Conservation (phyloP, 2,329 filamentous ascomycete species). For the Ploettnerulaceae sp. region DNA sequence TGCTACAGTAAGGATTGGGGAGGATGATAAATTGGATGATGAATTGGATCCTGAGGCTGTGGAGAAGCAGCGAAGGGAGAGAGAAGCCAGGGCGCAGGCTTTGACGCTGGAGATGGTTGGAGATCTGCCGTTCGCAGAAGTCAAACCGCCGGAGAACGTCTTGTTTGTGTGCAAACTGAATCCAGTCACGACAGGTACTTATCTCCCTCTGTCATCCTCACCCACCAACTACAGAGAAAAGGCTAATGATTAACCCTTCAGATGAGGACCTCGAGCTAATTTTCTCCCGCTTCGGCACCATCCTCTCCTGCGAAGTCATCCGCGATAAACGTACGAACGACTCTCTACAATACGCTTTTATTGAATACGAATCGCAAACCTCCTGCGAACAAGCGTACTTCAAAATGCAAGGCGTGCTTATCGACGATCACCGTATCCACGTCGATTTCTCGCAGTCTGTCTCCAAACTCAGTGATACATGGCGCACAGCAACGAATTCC, state of each 20-base stretch:
- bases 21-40: slow-evolving; percentile 77
- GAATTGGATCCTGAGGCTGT: slow-evolving; percentile 70
- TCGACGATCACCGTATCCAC: slow-evolving; percentile 95
- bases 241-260: slow-evolving; percentile 24
- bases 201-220: background rate
- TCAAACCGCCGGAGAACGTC: slow-evolving; percentile 94
- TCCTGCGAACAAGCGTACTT: slow-evolving; percentile 94
- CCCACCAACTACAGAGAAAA: background rate
- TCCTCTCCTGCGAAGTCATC: slow-evolving; percentile 93
- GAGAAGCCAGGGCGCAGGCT: slow-evolving; percentile 89
- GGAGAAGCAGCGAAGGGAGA: slow-evolving; percentile 76
- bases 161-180: slow-evolving; percentile 98
- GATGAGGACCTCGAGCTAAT: slow-evolving; percentile 94
- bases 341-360: slow-evolving; percentile 94
- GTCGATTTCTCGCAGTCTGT: slow-evolving; percentile 98
- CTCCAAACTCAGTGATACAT: slow-evolving; percentile 78
- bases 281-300: slow-evolving; percentile 93
- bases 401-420: slow-evolving; percentile 97
- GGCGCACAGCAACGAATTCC: slow-evolving; percentile 78
- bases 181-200: slow-evolving; percentile 72
- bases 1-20: slow-evolving; percentile 84
- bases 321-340: slow-evolving; percentile 90
- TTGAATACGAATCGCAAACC: slow-evolving; percentile 89
- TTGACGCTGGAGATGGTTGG: slow-evolving; percentile 97
- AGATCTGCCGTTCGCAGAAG: slow-evolving; percentile 93